Evolutionary conservation across 441 rosid genomes (phyloP).

Genomic region (Flueggea neowawraea): DNA sequence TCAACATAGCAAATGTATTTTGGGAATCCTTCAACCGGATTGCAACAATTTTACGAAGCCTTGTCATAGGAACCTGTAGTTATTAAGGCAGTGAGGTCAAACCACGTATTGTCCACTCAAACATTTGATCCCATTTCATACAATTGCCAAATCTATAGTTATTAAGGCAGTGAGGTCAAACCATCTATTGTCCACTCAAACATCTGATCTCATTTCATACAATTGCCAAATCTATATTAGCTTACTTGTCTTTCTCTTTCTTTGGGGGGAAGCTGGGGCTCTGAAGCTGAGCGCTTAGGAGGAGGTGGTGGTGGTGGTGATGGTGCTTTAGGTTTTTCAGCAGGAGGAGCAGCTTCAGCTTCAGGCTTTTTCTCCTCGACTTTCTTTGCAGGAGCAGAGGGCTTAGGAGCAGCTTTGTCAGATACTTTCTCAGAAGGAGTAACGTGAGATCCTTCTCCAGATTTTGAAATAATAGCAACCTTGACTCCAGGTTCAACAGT

Average conservation of each 20-base stretch:
- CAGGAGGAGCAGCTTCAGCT: conserved; percentile 51
- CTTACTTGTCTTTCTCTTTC: conserved; percentile 97
- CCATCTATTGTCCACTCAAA: too few species aligned
- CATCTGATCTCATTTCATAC: too few species aligned
- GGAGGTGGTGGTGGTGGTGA: conserved; percentile 44
- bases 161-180: too few species aligned
- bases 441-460: conserved; percentile 74
- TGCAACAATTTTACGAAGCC: conserved; percentile 93
- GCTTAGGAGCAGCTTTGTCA: conserved; percentile 59
- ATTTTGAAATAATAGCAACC: conserved; percentile 82
- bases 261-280: conserved; percentile 96
- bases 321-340: conserved; percentile 58
- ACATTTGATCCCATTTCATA: too few species aligned
- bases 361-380: conserved; percentile 48
- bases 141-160: conserved; percentile 39
- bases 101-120: too few species aligned
- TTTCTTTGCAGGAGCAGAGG: conserved; percentile 50
- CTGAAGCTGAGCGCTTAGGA: conserved; percentile 65
- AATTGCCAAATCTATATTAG: neutral
- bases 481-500: conserved; percentile 90
- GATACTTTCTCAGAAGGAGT: conserved; percentile 42
- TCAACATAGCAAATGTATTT: conserved; percentile 90
- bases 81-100: too few species aligned
- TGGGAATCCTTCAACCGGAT: conserved; percentile 90
- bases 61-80: conserved; percentile 92